These are phyloP conservation scores for Aureoboletus auriporus DNA, from an alignment of 768 basidiomycete species.

Conservation along the genomic window DNA sequence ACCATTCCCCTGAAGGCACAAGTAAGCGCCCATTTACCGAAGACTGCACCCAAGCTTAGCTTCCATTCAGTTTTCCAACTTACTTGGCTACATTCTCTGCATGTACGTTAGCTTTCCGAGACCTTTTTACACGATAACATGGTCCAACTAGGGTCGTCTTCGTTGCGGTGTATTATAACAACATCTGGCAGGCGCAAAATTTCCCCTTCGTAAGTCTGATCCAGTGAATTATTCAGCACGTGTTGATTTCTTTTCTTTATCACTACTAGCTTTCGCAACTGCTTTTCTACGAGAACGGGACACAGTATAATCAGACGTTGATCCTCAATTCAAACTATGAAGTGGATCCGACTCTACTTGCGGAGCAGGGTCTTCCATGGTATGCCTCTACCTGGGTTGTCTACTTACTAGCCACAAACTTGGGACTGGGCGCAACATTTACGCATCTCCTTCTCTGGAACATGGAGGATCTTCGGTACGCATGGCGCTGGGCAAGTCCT, in stretches of 20 bases:
- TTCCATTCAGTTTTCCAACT: conserved; percentile 35
- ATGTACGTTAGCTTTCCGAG: conserved; percentile 33
- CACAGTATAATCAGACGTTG: conserved; percentile 46
- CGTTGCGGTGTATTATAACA: conserved; percentile 39
- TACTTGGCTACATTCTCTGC: conserved; percentile 52
- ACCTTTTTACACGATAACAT: not conserved
- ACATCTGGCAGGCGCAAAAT: conserved; percentile 54
- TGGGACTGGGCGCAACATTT: conserved; percentile 43
- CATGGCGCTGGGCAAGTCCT: conserved; percentile 45
- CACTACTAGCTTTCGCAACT: conserved; percentile 38
- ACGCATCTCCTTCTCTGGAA: conserved; percentile 54
- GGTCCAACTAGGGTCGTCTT: conserved; percentile 32
- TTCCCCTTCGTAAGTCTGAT: conserved; percentile 54
- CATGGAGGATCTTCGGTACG: conserved; percentile 41
- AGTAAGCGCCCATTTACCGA: conserved; percentile 9
- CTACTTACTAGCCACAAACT: conserved; percentile 15
- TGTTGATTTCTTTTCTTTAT: conserved; percentile 4
- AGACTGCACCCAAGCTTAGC: not conserved
- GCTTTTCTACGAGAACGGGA: conserved; percentile 50
- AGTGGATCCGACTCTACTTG: conserved; percentile 47
- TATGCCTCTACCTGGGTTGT: conserved; percentile 27
- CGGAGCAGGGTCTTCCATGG: conserved; percentile 32
- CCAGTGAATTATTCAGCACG: not conserved
- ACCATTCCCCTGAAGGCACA: conserved; percentile 55
- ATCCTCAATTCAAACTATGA: conserved; percentile 53